A percentile compares a stretch with the other conserved stretches of the same genome.
Conservation (phyloP, 129 eudicot genomes). For the Kitagawia praeruptora region DNA sequence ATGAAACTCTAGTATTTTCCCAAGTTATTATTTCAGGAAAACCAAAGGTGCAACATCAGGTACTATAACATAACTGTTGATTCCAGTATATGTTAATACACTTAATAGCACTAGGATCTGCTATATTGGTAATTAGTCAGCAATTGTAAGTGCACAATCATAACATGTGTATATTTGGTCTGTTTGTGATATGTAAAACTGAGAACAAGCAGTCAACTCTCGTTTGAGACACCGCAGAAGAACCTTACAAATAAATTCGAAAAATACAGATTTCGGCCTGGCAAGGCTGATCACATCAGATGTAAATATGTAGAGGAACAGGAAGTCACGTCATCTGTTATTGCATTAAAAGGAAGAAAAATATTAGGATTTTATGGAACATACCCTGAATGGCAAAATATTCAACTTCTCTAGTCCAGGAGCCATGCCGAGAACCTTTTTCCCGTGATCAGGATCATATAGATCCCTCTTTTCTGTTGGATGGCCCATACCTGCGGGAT, state of each 20-base stretch:
- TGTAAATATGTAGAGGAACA: background rate
- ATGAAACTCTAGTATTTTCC: background rate
- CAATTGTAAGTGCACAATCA: background rate
- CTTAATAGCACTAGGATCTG: background rate
- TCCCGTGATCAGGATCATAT: slow-evolving; percentile 94
- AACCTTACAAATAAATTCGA: background rate
- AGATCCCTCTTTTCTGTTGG: slow-evolving; percentile 87
- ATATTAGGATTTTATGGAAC: slow-evolving; percentile 12
- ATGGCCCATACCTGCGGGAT: slow-evolving; percentile 97
- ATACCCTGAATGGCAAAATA: slow-evolving; percentile 89
- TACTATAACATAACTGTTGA: background rate
- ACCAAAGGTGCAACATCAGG: background rate
- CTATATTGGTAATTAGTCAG: background rate
- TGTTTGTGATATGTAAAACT: background rate
- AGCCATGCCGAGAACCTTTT: slow-evolving; percentile 91
- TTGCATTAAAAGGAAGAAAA: background rate
- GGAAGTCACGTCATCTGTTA: background rate
- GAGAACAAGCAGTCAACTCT: background rate
- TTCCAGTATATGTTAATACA: background rate
- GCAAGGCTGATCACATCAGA: background rate
- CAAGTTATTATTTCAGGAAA: background rate
- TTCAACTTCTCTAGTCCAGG: slow-evolving; percentile 79
- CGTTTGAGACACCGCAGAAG: background rate
- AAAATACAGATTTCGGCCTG: background rate
- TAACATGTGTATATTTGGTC: background rate